A percentile compares a stretch with the other conserved stretches of the same genome.
phyloP scores from a whole-genome alignment of 169 alveolate genomes.

The Toxoplasma gondii region DNA sequence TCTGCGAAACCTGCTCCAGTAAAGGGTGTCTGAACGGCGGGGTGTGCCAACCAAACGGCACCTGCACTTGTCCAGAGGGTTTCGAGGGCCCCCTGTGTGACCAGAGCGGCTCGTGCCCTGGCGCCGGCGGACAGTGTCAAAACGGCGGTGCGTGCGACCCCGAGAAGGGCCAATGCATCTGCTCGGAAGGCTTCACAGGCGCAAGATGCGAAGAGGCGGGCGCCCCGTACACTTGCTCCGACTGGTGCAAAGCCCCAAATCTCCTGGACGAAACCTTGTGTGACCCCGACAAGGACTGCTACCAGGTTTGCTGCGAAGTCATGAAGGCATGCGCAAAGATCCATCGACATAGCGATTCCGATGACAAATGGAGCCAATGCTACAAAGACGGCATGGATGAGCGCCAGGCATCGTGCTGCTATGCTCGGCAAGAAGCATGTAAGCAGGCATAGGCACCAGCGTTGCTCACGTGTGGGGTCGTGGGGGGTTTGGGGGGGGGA shows the following conservation, averaged over 20 bases:
- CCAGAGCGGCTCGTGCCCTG: constrained; percentile 18
- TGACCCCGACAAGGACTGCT: constrained; percentile 52
- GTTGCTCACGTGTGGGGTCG: too few relatives aligned
- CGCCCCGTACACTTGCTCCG: constrained; percentile 29
- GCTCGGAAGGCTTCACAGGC: constrained; percentile 54
- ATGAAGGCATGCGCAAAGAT: constrained; percentile 5
- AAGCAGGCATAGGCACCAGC: neutral
- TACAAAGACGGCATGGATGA: constrained; percentile 9
- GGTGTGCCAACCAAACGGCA: constrained; percentile 43
- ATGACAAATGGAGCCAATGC: constrained; percentile 34
- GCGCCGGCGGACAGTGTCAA: constrained; percentile 50
- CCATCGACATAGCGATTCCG: neutral
- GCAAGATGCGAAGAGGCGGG: constrained; percentile 48
- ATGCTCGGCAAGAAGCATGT: neutral
- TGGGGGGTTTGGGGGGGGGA: too few relatives aligned
- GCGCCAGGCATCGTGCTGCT: constrained; percentile 48
- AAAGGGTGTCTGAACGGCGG: constrained; percentile 46
- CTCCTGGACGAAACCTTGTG: constrained; percentile 14
- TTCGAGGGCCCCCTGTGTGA: constrained; percentile 51
- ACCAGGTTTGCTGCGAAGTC: constrained; percentile 43
- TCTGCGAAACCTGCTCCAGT: constrained; percentile 25
- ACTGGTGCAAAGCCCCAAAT: constrained; percentile 35
- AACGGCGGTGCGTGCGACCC: constrained; percentile 60
- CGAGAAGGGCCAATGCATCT: constrained; percentile 50
- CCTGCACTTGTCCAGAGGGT: neutral